Evolutionary conservation across 179 eudicot species (phyloP).

Genomic region (Heliamphora pulchella): DNA sequence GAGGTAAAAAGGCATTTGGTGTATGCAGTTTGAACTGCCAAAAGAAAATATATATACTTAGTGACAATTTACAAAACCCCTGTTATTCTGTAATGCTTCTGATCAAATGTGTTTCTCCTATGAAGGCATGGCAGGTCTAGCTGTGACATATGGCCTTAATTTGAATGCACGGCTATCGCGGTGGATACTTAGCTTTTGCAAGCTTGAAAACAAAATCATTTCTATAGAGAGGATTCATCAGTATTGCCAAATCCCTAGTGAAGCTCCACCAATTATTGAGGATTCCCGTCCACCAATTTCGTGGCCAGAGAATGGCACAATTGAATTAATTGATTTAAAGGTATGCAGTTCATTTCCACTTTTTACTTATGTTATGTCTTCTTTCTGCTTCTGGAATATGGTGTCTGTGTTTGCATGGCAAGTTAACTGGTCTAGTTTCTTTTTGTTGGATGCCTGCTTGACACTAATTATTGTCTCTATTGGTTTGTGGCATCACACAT

Average conservation of each 20-base stretch:
- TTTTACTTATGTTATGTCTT: background rate
- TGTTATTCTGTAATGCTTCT: constrained; percentile 17
- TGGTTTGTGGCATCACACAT: background rate
- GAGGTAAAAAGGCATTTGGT: background rate
- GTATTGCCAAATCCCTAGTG: constrained; percentile 77
- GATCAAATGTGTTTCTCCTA: constrained; percentile 17
- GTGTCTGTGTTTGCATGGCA: constrained; percentile 1
- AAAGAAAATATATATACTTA: background rate
- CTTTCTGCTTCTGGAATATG: background rate
- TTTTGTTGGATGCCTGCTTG: background rate
- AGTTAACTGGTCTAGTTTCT: background rate
- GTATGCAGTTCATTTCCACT: constrained; percentile 27
- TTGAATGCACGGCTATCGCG: constrained; percentile 91
- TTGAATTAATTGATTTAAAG: constrained; percentile 77
- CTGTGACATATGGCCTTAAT: constrained; percentile 92
- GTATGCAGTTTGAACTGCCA: background rate
- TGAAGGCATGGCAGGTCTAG: constrained; percentile 98
- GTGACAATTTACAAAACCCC: background rate
- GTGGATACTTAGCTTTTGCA: constrained; percentile 98
- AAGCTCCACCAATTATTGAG: constrained; percentile 81
- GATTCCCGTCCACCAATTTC: constrained; percentile 58
- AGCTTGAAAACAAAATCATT: constrained; percentile 95
- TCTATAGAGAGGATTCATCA: constrained; percentile 95
- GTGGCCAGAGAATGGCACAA: constrained; percentile 88
- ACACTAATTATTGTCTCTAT: background rate